Base-by-base conservation (phyloP, 2,329 filamentous ascomycete genomes). In the Fusarium sp. region DNA sequence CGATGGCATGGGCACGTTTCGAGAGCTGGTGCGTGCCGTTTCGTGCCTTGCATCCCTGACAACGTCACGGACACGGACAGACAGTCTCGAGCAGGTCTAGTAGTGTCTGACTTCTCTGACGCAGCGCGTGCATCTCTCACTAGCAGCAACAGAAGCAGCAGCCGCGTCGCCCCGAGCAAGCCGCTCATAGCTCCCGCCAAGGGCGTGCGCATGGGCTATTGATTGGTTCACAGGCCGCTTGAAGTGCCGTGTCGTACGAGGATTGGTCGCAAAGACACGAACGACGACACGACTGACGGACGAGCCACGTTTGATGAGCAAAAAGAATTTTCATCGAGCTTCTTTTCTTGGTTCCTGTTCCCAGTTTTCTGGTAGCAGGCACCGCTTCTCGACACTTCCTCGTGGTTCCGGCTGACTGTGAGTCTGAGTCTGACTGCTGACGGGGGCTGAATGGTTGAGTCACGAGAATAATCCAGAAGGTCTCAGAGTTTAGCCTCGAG, bases 201-300 rank as follows among this genome's bases (percentile, higher is more conserved):
- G 71, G 66, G 54, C 68, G 54, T 65, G 64, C 65, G 60, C 57
- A 73, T 76, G 70, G 61, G 20, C 52, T 37, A 30, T 60, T 77
- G 64, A 77, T 77, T 78, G 76, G 76, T 23, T 69, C 50, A 73
- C 48, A 67, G 52, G 37, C 63, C 64, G 65, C 66, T 58, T 43
- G 50, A 71, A 76, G 54, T 76, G 71, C 73, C 75, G 68, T 77
- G 76, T 78, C 74, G 66, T 66, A 69, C 72, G 60, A 75, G 71
- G 59, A 76, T 73, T 77, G 73, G 69, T 62, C 54, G 58, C 65
- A 64, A 61, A 37, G 66, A 50, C 48, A 54, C 63, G 54, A 71
- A 69, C 59, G 70, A 66, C 68, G 67, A 71, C 64, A 62, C 54
- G 37, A 71, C 43, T 45, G 57, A 35, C 27, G 45, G 64, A 35